Evolutionary conservation across 257 asterid species (phyloP).

Genomic region (Petunia axillaris): DNA sequence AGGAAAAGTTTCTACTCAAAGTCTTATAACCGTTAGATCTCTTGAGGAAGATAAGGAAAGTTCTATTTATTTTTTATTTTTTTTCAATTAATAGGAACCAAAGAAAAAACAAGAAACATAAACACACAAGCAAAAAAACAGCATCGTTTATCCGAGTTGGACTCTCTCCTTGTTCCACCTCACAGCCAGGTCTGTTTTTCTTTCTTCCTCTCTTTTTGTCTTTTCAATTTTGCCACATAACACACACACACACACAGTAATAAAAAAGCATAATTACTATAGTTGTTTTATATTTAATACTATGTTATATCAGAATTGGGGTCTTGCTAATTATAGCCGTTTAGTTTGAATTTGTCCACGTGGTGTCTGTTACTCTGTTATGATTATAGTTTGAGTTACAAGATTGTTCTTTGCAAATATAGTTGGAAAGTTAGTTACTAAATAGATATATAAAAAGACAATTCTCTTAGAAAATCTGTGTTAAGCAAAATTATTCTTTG

Average conservation of each 20-base stretch:
- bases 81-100: background rate
- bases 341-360: background rate
- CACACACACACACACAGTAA: background rate
- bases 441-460: background rate
- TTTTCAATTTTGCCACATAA: background rate
- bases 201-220: conserved; percentile 25
- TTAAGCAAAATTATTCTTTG: background rate
- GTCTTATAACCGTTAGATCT: conserved; percentile 29
- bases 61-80: background rate
- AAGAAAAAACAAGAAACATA: background rate
- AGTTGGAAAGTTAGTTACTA: background rate
- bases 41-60: background rate
- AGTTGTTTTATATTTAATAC: background rate
- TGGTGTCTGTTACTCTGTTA: background rate
- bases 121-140: background rate
- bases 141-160: conserved; percentile 36
- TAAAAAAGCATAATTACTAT: background rate
- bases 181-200: conserved; percentile 33
- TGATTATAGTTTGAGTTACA: background rate
- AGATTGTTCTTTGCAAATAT: background rate
- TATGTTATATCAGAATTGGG: background rate
- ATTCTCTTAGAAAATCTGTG: background rate
- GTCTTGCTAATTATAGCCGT: background rate
- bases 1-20: background rate
- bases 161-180: conserved; percentile 39